phyloP scores from a whole-genome alignment of 345 rosid species.

The Salix arbutifolia region DNA sequence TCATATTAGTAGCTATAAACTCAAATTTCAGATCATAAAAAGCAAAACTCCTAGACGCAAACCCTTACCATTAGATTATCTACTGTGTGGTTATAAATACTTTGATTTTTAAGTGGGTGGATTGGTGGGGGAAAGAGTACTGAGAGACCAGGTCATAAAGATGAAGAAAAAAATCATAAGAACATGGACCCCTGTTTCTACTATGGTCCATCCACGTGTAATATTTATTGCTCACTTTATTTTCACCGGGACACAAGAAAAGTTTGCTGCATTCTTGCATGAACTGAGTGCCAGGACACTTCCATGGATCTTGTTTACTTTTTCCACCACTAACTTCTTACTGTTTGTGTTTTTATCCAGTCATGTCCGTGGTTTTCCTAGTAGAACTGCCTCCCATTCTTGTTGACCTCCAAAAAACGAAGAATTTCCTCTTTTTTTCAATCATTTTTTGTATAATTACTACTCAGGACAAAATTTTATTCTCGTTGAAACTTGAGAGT shows the following conservation, averaged over 20 bases:
- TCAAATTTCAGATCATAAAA: too few species aligned
- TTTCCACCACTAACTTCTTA: background rate
- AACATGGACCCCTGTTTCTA: background rate
- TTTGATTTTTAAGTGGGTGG: constrained; percentile 3
- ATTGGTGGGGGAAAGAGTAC: constrained; percentile 13
- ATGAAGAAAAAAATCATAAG: background rate
- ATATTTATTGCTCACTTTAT: background rate
- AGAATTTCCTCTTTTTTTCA: too few species aligned
- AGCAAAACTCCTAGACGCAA: too few species aligned
- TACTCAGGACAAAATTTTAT: background rate
- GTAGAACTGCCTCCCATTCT: background rate
- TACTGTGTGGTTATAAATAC: too few species aligned
- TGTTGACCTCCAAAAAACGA: background rate
- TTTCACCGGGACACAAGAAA: background rate
- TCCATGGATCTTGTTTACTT: background rate
- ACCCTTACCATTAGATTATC: too few species aligned
- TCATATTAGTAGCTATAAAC: too few species aligned
- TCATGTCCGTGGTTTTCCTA: background rate
- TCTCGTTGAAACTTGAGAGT: background rate
- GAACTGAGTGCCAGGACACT: background rate
- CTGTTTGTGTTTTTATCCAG: background rate
- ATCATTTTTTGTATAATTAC: background rate
- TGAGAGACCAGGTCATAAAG: constrained; percentile 1
- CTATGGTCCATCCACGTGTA: background rate
- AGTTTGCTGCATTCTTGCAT: background rate